Base-by-base conservation (phyloP, 192 early-diverging fungal species). In the Dimargaris xerosporica region DNA sequence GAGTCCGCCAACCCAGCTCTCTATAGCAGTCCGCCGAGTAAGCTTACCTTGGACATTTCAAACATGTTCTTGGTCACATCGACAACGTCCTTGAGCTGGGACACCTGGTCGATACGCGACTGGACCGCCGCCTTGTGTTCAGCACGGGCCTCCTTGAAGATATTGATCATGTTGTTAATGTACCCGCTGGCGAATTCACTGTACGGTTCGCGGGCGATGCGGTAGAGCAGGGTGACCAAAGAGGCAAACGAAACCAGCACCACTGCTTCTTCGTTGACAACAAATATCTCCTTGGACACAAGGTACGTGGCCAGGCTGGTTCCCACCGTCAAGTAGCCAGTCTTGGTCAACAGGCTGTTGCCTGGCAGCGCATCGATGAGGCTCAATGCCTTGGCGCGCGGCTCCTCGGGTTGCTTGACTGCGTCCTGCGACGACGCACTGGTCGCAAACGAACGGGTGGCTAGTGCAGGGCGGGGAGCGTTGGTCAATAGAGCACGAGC, bases 251-350 rank as follows among this genome's bases (percentile, higher is more conserved):
- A 79, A 42, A 86, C 67, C 55, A 93, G 70, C 58, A 94, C 85
- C 52, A 96, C 78, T 47, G 91, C 82, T 72, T 98, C 93, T 71
- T 88, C 90, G 74, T 96, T 95, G 64, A 96, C 71, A 56, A 96
- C 82, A 78, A 95, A 98, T 73, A 98, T 90, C 78, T 98, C 95
- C 86, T 98, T 95, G 62, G 91, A 90, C 68, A 98, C 85, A 44
- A 89, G 73, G 73, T 84, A 90, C 44, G 92, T 86, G 17, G 92
- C 85, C 63, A 90, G 70, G 62, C 90, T 91, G 47, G 90, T 81
- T 58, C 80, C 80, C 25, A 86, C 72, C 51, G 93, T 88, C 66
- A 96, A 80, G 70, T 85, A 90, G 45, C 82, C 83, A 34, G 95
- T 87, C 80, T 98, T 98, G 67, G 88, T 80, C 63, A 87, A 80